phyloP scores from a whole-genome alignment of 2,329 filamentous ascomycete species.

The Diaporthe sp. region DNA sequence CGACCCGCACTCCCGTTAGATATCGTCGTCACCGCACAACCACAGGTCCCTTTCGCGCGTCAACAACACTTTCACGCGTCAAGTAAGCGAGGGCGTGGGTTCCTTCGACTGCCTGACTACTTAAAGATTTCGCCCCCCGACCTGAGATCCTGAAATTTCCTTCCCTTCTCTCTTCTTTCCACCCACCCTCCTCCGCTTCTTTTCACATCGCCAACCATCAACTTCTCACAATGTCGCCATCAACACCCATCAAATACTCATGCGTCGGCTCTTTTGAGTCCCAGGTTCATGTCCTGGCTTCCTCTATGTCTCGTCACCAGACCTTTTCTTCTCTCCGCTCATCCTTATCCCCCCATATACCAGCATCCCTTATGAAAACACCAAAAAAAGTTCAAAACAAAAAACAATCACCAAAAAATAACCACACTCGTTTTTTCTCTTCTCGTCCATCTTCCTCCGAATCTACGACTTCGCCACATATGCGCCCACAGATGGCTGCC shows the following conservation, averaged over 20 bases:
- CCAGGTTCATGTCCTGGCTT: conserved; percentile 27
- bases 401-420: conserved; percentile 28
- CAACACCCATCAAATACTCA: not conserved
- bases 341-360: conserved; percentile 1
- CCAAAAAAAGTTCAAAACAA: conserved; percentile 34
- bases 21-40: not conserved
- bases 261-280: conserved; percentile 23
- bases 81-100: not conserved
- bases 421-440: conserved; percentile 1
- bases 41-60: not conserved
- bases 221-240: conserved; percentile 6
- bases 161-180: conserved; percentile 1
- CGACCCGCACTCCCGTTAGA: not conserved
- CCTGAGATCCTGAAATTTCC: not conserved
- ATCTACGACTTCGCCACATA: conserved; percentile 1
- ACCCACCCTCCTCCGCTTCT: not conserved
- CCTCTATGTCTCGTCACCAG: not conserved
- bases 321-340: not conserved
- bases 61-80: not conserved
- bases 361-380: conserved; percentile 35
- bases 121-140: not conserved
- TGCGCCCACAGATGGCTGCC: conserved; percentile 6
- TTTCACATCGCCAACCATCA: not conserved
- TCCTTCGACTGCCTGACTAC: not conserved
- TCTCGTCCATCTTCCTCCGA: not conserved